Conservation (phyloP, 345 rosid genomes). For the Clausena lansium region DNA sequence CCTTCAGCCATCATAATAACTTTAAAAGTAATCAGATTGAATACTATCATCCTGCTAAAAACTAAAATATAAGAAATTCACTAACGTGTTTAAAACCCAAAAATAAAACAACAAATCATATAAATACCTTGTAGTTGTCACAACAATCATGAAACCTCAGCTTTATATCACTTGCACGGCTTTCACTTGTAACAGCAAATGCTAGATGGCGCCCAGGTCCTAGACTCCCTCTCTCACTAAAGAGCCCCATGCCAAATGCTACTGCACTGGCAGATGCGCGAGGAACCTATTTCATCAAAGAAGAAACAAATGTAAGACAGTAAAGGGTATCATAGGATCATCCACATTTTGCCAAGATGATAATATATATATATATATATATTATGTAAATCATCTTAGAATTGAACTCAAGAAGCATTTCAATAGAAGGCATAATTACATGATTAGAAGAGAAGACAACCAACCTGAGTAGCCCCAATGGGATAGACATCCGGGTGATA, state of each 20-base stretch:
- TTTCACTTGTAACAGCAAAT: constrained; percentile 86
- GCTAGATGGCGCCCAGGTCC: constrained; percentile 83
- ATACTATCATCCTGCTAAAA: not conserved
- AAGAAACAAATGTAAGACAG: not conserved
- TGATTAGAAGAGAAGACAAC: not conserved
- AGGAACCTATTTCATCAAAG: constrained; percentile 55
- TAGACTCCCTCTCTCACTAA: constrained; percentile 70
- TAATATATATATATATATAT: too few relatives aligned
- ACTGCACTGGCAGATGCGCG: constrained; percentile 96
- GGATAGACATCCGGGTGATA: constrained; percentile 88
- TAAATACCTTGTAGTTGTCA: constrained; percentile 78
- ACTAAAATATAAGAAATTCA: not conserved
- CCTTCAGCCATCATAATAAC: not conserved
- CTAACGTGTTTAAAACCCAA: not conserved
- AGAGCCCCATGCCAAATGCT: constrained; percentile 97
- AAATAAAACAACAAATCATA: not conserved
- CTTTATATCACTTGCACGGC: constrained; percentile 81
- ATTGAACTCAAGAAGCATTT: not conserved
- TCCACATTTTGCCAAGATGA: not conserved
- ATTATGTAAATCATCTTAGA: not conserved
- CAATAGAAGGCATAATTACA: not conserved
- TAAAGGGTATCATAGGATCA: not conserved
- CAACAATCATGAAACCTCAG: constrained; percentile 84
- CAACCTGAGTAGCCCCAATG: constrained; percentile 80
- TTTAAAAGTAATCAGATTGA: not conserved